Base-by-base conservation (phyloP, 495 filamentous ascomycete species). In the Bathelium albidoporum region DNA sequence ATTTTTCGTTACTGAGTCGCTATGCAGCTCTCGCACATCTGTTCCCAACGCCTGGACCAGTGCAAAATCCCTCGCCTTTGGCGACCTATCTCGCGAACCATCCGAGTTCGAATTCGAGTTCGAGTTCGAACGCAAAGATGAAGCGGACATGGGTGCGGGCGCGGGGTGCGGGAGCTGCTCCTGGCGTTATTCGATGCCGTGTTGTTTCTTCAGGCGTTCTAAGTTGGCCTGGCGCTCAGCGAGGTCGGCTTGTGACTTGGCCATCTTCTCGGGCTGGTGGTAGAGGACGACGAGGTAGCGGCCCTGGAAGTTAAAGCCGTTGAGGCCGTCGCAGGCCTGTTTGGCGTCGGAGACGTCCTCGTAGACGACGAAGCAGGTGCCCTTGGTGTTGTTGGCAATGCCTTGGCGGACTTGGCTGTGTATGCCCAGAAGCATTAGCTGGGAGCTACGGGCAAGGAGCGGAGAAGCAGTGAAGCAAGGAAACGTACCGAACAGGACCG, bases 241-340 rank as follows among this genome's bases (percentile, higher is more conserved):
- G 63, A 98, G 82, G 77, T 97, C 91, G 2, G 36, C 49, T 85
- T 93, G 92, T 76, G 92, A 87, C 74, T 85, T 87, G 67, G 82
- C 79, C 86, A 95, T 97, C 83, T 97, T 97, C 74, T 97, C 95
- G 70, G 93, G 93, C 80, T 98, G 94, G 75, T 98, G 94, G 74
- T 96, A 97, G 74, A 98, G 81, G 62, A 97, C 94, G 73, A 98
- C 95, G 70, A 98, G 90, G 78, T 98, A 98, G 73, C 94, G 90
- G 81, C 93, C 95, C 79, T 97, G 95, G 77, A 98, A 98, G 79
- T 98, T 98, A 85, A 95, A 98, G 72, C 94, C 94, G 79, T 98
- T 97, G 72, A 98, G 81, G 81, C 97, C 97, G 82, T 98, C 94
- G 81, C 95, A 96, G 70, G 94, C 95, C 77, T 88, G 85, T 79